These are phyloP conservation scores for Penicillium atrosanguineum DNA, from an alignment of 495 filamentous ascomycete species.

Conservation along the genomic window DNA sequence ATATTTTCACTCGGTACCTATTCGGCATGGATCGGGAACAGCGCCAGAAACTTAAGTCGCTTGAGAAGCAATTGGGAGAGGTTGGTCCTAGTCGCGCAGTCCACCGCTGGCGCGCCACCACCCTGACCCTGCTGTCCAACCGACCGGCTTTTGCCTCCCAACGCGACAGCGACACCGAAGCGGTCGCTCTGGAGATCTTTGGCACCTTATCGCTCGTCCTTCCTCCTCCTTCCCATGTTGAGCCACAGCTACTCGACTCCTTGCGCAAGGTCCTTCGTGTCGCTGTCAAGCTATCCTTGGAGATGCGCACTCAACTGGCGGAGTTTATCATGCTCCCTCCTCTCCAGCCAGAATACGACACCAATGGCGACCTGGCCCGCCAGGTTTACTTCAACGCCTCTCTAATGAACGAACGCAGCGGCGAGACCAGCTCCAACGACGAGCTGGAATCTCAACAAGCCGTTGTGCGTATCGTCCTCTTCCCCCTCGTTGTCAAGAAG, in stretches of 20 bases:
- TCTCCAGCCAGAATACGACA: conserved; percentile 92
- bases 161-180: conserved; percentile 81
- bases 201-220: conserved; percentile 74
- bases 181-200: conserved; percentile 82
- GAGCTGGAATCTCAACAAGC: conserved; percentile 72
- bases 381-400: conserved; percentile 83
- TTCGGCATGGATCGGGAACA: conserved; percentile 98
- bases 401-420: conserved; percentile 89
- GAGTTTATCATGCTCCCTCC: conserved; percentile 98
- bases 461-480: conserved; percentile 84
- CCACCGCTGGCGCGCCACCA: conserved; percentile 93
- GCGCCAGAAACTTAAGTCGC: conserved; percentile 88
- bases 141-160: conserved; percentile 71
- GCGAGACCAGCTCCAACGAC: conserved; percentile 64
- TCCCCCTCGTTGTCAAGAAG: conserved; percentile 92
- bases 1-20: conserved; percentile 93
- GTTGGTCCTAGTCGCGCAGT: conserved; percentile 80
- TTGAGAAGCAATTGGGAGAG: conserved; percentile 87
- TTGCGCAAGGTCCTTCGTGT: conserved; percentile 78
- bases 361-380: conserved; percentile 78
- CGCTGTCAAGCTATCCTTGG: conserved; percentile 83
- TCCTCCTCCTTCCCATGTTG: conserved; percentile 75
- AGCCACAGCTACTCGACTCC: conserved; percentile 70
- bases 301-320: conserved; percentile 94
- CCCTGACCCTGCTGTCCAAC: conserved; percentile 80